Base-by-base conservation (phyloP, 441 rosid genomes). In the Adansonia madagascariensis region DNA sequence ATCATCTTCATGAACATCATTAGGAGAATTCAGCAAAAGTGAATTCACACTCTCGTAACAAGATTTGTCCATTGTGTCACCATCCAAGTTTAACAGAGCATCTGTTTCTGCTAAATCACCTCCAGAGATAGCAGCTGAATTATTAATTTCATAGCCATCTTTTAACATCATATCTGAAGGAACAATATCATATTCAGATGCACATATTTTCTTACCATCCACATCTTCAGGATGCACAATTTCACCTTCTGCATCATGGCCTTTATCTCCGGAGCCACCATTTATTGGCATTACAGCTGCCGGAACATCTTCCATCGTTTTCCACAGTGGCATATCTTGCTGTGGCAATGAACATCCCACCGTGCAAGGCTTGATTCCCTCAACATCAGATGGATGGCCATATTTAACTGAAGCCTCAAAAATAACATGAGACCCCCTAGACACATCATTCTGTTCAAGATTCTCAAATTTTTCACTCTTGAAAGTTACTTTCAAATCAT, bases 271-370 rank as follows among this genome's bases (percentile, higher is more conserved):
- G 52, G 52, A 71, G 74, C 76, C 61, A 43, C 18, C 77, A 82
- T 72, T 70, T 18, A 74, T 47, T 41, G 84, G 84, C 83, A 90
- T 79, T 65, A 80, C 84, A 76, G 86, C 84, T 6, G 72, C 79
- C 18, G 82, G 46, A 17, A 83, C 77, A 50, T 79, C 86, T 77
- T 83, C 79, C 56, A 80, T 80, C 3, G 82, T 79, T 78, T 79
- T 82, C 87, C 88, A 85, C 18, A 85, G 76, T 39, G 87, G 81
- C 75, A 57, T 59, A 62, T 80, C 67, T 41, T 82, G 74, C 76
- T 70, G 84, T 53, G 77, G 73, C 27, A 86, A 73, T 73, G 87
- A 65, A 68, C 71, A 80, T 18, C 68, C 83, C 69, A 79, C 55
- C 0, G 79, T 57, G 67, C 80, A 80, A 66, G 74, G 79, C 53